Percentiles rank a stretch among this genome's conserved stretches.
These are phyloP conservation scores for Dendrocalamus latiflorus DNA, from an alignment of 202 grass and related monocot species.

Conservation along the genomic window DNA sequence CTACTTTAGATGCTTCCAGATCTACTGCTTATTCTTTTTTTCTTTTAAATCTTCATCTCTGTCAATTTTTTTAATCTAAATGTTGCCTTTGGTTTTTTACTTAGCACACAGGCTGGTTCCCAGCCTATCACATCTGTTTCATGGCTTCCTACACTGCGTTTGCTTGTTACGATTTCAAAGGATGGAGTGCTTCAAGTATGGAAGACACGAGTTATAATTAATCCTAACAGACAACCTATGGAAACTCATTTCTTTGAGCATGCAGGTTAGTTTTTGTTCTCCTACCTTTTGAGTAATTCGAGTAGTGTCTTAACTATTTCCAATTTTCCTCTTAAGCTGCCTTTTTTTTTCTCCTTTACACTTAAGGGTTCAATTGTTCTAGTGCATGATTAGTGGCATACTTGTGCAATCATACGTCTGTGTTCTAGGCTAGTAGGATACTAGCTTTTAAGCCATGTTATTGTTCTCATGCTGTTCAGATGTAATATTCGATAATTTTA, in stretches of 20 bases:
- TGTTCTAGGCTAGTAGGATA: neutral
- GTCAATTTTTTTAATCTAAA: conserved; percentile 29
- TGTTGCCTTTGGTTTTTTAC: conserved; percentile 32
- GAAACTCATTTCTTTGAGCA: conserved; percentile 95
- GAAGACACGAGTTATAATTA: conserved; percentile 87
- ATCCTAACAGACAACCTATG: conserved; percentile 82
- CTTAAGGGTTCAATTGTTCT: neutral
- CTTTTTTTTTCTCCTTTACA: neutral
- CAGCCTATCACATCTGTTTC: conserved; percentile 90
- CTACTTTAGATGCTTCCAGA: conserved; percentile 27
- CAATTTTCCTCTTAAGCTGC: conserved; percentile 3
- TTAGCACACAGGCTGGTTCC: conserved; percentile 87
- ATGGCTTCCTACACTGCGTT: conserved; percentile 66
- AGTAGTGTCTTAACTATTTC: neutral
- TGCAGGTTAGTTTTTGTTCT: conserved; percentile 53
- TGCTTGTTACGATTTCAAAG: conserved; percentile 80
- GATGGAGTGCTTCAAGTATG: conserved; percentile 91
- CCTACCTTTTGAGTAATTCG: neutral
- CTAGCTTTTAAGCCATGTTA: neutral
- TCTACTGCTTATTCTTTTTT: neutral
- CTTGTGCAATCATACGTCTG: neutral
- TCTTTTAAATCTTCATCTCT: neutral
- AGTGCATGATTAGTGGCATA: neutral
- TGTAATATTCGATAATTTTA: neutral
- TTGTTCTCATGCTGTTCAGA: conserved; percentile 3